These are phyloP conservation scores for Oenanthe javanica DNA, from an alignment of 140 eudicot genomes.

Conservation along the genomic window DNA sequence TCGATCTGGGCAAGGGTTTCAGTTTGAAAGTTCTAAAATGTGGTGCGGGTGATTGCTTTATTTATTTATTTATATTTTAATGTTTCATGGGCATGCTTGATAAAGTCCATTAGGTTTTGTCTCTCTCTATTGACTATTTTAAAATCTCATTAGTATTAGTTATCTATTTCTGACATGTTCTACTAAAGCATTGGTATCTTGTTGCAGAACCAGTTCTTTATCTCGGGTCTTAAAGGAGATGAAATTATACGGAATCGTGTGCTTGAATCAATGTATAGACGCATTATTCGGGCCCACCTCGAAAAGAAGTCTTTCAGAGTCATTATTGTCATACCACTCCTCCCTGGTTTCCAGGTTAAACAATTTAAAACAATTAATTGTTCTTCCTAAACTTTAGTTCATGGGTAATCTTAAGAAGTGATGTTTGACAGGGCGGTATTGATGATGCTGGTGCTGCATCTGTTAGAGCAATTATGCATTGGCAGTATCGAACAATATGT, in stretches of 20 bases:
- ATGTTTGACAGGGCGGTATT: conserved; percentile 60
- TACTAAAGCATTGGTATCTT: conserved; percentile 23
- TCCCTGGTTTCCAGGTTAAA: conserved; percentile 91
- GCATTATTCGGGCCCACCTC: conserved; percentile 66
- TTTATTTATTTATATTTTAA: background rate
- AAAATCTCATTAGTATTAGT: background rate
- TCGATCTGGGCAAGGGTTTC: too few species aligned
- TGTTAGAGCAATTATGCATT: conserved; percentile 97
- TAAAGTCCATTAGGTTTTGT: background rate
- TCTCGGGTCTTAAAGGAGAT: conserved; percentile 92
- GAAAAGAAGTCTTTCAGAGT: conserved; percentile 84
- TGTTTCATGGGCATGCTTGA: background rate
- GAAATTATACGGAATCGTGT: conserved; percentile 81
- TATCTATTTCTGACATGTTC: conserved; percentile 16
- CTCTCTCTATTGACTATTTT: background rate
- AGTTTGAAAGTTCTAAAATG: too few species aligned
- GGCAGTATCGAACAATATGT: conserved; percentile 95
- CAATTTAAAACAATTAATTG: conserved; percentile 4
- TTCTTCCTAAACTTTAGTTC: background rate
- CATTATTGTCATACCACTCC: conserved; percentile 80
- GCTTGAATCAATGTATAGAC: conserved; percentile 68
- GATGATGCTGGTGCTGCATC: conserved; percentile 99
- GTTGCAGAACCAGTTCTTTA: conserved; percentile 91
- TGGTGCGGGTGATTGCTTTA: too few species aligned
- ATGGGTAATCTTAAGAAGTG: background rate